Percentiles rank a stretch among this genome's conserved stretches.
These are phyloP conservation scores for Scolecobasidium constrictum DNA, from an alignment of 2,329 filamentous ascomycete species.

Conservation along the genomic window DNA sequence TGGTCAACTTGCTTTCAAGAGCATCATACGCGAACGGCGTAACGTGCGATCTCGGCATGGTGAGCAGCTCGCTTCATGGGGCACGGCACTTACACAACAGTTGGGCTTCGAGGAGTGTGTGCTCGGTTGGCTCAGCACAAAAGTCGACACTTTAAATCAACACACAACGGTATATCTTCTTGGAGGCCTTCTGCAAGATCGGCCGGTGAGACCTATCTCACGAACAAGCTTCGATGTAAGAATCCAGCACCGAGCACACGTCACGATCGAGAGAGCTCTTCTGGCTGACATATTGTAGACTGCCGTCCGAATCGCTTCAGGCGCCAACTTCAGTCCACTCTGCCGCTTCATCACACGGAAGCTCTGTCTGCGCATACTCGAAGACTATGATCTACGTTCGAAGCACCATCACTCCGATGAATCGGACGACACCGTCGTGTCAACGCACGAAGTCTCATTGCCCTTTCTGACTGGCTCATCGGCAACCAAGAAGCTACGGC, in stretches of 20 bases:
- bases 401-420: too few species aligned
- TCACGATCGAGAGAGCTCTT: neutral
- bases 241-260: neutral
- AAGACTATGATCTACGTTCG: too few species aligned
- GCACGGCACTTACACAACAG: too few species aligned
- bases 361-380: too few species aligned
- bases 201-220: neutral
- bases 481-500: too few species aligned
- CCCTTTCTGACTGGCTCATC: too few species aligned
- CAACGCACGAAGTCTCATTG: too few species aligned
- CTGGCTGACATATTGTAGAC: constrained; percentile 1
- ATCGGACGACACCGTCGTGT: too few species aligned
- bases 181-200: neutral
- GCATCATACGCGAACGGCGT: neutral
- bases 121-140: too few species aligned
- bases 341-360: neutral
- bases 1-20: constrained; percentile 28
- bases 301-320: neutral
- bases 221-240: neutral
- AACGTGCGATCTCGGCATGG: neutral
- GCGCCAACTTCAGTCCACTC: too few species aligned
- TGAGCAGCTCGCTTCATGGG: neutral
- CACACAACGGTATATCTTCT: constrained; percentile 6
- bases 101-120: too few species aligned
- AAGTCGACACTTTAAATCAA: too few species aligned